These are phyloP conservation scores for Aureobasidium lini DNA, from an alignment of 2,329 filamentous ascomycete genomes.

Conservation along the genomic window DNA sequence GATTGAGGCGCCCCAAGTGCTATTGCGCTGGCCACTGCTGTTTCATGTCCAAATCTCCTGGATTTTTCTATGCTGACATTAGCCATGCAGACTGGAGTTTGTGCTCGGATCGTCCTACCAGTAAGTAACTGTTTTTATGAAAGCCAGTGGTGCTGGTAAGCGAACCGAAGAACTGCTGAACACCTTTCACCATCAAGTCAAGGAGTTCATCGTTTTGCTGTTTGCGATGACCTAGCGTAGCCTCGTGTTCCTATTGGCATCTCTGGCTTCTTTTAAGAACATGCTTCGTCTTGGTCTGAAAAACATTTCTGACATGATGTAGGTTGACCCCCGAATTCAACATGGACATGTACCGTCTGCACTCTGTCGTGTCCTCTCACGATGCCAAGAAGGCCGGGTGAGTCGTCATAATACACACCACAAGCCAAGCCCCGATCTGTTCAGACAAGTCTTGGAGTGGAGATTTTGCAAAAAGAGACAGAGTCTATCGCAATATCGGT, in stretches of 20 bases:
- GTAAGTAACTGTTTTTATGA: conserved; percentile 19
- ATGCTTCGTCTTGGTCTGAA: not conserved
- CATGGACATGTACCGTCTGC: conserved; percentile 81
- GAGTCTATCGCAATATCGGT: too few species aligned
- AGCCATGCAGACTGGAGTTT: conserved; percentile 57
- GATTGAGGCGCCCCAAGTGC: too few species aligned
- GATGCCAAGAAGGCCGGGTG: conserved; percentile 73
- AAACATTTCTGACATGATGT: conserved; percentile 21
- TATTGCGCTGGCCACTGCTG: too few species aligned
- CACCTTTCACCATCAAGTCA: too few species aligned
- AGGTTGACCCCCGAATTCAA: conserved; percentile 56
- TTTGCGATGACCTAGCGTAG: too few species aligned
- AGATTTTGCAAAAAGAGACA: too few species aligned
- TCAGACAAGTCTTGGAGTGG: too few species aligned
- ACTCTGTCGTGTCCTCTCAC: conserved; percentile 63
- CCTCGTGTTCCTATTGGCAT: not conserved
- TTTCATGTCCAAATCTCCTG: too few species aligned
- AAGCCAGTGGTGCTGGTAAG: not conserved
- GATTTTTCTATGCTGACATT: not conserved
- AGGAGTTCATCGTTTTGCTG: too few species aligned
- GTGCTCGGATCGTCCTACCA: conserved; percentile 61
- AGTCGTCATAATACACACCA: too few species aligned
- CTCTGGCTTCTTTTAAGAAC: not conserved
- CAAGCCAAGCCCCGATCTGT: too few species aligned
- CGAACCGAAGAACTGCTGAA: not conserved